These are phyloP conservation scores for Neoboletus brunneissimus DNA, from an alignment of 768 basidiomycete species.

Conservation along the genomic window DNA sequence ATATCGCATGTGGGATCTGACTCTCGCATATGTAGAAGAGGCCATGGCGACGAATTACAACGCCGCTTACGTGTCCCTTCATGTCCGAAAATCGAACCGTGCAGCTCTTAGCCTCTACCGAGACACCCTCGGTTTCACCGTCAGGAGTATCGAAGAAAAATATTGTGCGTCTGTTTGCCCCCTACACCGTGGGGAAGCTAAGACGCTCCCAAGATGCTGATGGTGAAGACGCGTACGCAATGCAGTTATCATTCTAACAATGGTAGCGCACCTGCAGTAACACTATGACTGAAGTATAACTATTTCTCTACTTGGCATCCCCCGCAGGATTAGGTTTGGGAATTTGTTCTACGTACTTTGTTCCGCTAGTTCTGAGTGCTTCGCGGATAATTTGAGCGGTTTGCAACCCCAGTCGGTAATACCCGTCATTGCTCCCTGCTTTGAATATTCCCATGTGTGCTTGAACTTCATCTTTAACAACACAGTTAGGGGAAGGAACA, in stretches of 20 bases:
- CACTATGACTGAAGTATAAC: conserved; percentile 3
- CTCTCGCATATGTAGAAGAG: conserved; percentile 54
- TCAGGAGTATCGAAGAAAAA: conserved; percentile 80
- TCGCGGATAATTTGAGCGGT: conserved; percentile 61
- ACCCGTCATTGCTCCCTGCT: conserved; percentile 80
- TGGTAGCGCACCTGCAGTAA: conserved; percentile 8
- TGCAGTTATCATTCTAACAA: conserved; percentile 63
- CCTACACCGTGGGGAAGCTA: conserved; percentile 3
- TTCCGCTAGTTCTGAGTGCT: conserved; percentile 37
- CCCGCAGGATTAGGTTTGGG: background rate
- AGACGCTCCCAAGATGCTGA: conserved; percentile 67
- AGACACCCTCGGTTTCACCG: conserved; percentile 86
- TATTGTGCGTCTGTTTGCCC: conserved; percentile 68
- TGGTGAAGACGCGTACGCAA: conserved; percentile 92
- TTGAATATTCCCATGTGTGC: conserved; percentile 91
- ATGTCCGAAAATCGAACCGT: conserved; percentile 93
- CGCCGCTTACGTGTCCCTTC: conserved; percentile 80
- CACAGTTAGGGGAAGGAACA: conserved; percentile 58
- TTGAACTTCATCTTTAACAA: conserved; percentile 72
- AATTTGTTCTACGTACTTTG: background rate
- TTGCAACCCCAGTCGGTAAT: conserved; percentile 78
- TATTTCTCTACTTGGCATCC: background rate
- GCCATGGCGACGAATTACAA: conserved; percentile 89
- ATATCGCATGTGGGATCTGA: conserved; percentile 1
- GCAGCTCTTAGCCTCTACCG: conserved; percentile 87